These are phyloP conservation scores for Ophiostoma triangulosporum DNA, from an alignment of 2,329 filamentous ascomycete species.

Conservation along the genomic window DNA sequence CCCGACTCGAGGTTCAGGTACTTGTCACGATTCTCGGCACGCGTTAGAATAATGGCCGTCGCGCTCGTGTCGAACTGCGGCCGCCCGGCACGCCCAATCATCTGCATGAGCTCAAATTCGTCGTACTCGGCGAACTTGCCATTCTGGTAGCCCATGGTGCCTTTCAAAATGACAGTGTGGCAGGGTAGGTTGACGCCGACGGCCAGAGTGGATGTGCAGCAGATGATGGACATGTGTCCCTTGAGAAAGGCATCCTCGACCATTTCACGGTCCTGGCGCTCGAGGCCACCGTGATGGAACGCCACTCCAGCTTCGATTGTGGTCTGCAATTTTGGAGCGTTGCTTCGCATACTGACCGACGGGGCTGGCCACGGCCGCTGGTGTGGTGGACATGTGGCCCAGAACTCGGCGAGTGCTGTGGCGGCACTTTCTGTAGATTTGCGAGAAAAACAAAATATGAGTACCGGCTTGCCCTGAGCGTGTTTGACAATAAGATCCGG, in stretches of 20 bases:
- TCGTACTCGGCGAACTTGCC: constrained; percentile 54
- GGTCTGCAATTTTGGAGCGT: constrained; percentile 44
- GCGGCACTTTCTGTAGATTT: constrained; percentile 58
- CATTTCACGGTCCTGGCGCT: constrained; percentile 45
- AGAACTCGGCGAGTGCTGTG: constrained; percentile 51
- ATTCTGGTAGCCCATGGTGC: constrained; percentile 54
- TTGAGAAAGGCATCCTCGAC: constrained; percentile 57
- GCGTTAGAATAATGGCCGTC: constrained; percentile 67
- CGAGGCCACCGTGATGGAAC: constrained; percentile 71
- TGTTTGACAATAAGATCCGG: constrained; percentile 53
- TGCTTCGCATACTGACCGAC: constrained; percentile 35
- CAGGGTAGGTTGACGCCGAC: constrained; percentile 76
- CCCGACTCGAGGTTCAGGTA: constrained; percentile 67
- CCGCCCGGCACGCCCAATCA: constrained; percentile 72
- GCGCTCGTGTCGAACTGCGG: constrained; percentile 72
- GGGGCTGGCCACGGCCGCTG: constrained; percentile 53
- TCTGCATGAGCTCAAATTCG: constrained; percentile 79
- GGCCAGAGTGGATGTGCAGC: constrained; percentile 74
- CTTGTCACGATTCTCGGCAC: constrained; percentile 44
- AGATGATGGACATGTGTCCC: constrained; percentile 66
- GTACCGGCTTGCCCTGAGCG: constrained; percentile 58
- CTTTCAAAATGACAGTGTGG: constrained; percentile 72
- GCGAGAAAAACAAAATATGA: constrained; percentile 72
- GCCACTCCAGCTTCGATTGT: constrained; percentile 46
- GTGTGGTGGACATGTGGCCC: constrained; percentile 34